These are phyloP conservation scores for Aquilaria sinensis DNA, from an alignment of 345 rosid species.

Conservation along the genomic window DNA sequence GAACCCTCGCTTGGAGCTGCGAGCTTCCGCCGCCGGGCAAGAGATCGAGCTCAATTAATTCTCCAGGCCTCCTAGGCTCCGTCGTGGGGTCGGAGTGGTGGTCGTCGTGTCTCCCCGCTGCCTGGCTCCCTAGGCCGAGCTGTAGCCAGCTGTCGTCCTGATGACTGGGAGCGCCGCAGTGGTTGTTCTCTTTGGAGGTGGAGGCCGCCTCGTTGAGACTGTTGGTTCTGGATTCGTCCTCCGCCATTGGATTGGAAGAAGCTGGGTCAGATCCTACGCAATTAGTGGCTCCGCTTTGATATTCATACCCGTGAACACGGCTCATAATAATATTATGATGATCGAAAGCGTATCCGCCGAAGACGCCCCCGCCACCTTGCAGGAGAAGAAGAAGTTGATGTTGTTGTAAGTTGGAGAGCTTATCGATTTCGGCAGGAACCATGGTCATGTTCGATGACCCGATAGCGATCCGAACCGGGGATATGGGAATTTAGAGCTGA, in stretches of 20 bases:
- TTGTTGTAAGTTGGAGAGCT: slow-evolving; percentile 22
- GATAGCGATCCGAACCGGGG: slow-evolving; percentile 19
- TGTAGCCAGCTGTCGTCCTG: slow-evolving; percentile 73
- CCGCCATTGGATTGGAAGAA: slow-evolving; percentile 53
- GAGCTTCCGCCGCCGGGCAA: slow-evolving; percentile 27
- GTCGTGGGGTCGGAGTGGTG: slow-evolving; percentile 27
- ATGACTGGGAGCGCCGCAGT: too few species aligned
- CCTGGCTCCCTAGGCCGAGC: slow-evolving; percentile 54
- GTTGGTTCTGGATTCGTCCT: slow-evolving; percentile 75
- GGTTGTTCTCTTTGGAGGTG: slow-evolving; percentile 45
- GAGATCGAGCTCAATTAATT: slow-evolving; percentile 63
- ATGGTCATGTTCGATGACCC: slow-evolving; percentile 55
- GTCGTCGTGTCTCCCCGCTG: slow-evolving; percentile 3
- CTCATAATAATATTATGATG: slow-evolving; percentile 30
- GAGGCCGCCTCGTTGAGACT: slow-evolving; percentile 49
- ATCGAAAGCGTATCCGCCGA: slow-evolving; percentile 20
- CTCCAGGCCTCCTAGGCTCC: slow-evolving; percentile 20
- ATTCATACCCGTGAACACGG: slow-evolving; percentile 40
- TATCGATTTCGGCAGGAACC: slow-evolving; percentile 42
- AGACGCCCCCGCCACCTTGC: slow-evolving; percentile 16
- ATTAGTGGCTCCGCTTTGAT: slow-evolving; percentile 23
- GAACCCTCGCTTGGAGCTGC: slow-evolving; percentile 11
- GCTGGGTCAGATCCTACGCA: slow-evolving; percentile 48
- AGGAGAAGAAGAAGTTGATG: slow-evolving; percentile 12
- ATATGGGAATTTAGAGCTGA: slow-evolving; percentile 8